Evolutionary conservation across 2,329 filamentous ascomycete genomes (phyloP).

Genomic region (Fusarium tanahbumbuense): DNA sequence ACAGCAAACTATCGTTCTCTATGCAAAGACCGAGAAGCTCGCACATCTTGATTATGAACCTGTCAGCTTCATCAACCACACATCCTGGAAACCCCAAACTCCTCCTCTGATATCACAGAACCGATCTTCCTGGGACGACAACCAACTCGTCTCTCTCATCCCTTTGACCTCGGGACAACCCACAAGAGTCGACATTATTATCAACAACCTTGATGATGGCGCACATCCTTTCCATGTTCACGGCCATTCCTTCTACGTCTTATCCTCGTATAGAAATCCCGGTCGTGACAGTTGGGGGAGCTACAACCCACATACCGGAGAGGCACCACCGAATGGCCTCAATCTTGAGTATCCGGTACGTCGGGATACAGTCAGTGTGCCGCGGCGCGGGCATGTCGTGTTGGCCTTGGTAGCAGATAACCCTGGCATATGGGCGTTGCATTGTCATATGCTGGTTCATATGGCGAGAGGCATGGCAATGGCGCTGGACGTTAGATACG

Average conservation of each 20-base stretch:
- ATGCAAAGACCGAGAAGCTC: neutral
- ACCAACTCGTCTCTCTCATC: neutral
- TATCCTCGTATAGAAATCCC: neutral
- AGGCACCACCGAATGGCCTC: neutral
- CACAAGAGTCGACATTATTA: neutral
- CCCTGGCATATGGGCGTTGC: conserved; percentile 13
- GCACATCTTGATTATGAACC: conserved; percentile 17
- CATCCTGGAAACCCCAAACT: conserved; percentile 8
- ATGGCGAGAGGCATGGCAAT: conserved; percentile 23
- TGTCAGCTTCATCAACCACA: conserved; percentile 16
- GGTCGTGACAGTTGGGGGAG: conserved; percentile 8
- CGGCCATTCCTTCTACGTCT: conserved; percentile 3
- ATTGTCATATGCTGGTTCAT: conserved; percentile 25
- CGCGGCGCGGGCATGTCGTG: neutral
- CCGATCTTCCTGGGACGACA: neutral
- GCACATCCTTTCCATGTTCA: conserved; percentile 12
- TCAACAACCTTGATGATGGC: conserved; percentile 4
- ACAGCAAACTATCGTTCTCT: conserved; percentile 3
- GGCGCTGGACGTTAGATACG: neutral
- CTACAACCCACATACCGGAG: neutral
- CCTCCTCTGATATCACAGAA: neutral
- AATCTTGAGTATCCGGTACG: neutral
- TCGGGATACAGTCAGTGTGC: neutral
- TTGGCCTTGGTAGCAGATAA: neutral
- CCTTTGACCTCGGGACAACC: accelerated